Conservation (phyloP, 495 filamentous ascomycete species). For the Neurospora tetrasperma region DNA sequence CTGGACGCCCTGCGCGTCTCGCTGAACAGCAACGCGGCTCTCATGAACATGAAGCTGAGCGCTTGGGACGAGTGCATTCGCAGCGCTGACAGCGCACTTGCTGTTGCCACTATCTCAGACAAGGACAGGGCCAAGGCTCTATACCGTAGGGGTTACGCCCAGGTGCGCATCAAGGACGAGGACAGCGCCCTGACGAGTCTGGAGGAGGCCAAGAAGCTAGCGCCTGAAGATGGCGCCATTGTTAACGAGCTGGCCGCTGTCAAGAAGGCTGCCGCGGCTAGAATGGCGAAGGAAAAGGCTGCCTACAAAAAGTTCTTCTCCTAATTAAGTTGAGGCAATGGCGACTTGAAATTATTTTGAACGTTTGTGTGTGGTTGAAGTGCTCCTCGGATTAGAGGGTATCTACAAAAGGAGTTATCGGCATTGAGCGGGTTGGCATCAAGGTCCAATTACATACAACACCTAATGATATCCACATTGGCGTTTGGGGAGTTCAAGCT, state of each 20-base stretch:
- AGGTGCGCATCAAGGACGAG: conserved; percentile 69
- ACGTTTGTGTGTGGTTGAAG: neutral
- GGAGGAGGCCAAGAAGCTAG: conserved; percentile 62
- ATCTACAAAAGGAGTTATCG: neutral
- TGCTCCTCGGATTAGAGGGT: neutral
- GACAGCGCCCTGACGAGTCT: conserved; percentile 71
- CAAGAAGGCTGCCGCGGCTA: conserved; percentile 63
- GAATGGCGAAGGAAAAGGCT: conserved; percentile 76
- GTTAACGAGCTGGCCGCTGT: conserved; percentile 60
- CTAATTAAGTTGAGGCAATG: conserved; percentile 5
- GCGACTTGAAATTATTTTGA: neutral
- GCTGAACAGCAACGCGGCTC: conserved; percentile 32
- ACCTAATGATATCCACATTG: neutral
- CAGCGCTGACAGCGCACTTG: conserved; percentile 64
- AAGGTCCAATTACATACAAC: neutral
- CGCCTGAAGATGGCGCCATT: conserved; percentile 67
- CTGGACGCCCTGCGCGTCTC: conserved; percentile 50
- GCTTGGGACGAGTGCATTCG: conserved; percentile 57
- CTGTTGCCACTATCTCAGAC: conserved; percentile 52
- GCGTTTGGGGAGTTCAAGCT: neutral
- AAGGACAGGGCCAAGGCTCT: conserved; percentile 81
- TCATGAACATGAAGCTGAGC: conserved; percentile 67
- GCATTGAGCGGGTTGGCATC: neutral
- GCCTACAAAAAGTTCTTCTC: conserved; percentile 82
- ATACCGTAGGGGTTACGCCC: conserved; percentile 70